Conservation (phyloP, 768 basidiomycete species). For the Hysterangium stoloniferum region DNA sequence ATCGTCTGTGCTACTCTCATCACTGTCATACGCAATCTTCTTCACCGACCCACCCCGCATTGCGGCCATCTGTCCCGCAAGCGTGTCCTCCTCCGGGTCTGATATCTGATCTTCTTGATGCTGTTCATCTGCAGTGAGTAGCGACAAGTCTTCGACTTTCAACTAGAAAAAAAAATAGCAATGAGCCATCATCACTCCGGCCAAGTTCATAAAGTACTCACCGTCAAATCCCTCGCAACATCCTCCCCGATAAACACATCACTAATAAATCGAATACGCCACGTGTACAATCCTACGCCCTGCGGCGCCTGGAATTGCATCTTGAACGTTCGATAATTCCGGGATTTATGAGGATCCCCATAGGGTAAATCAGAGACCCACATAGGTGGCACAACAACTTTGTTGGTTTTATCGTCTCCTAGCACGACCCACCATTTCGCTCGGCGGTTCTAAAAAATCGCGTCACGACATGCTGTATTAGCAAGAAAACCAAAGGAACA, state of each 20-base stretch:
- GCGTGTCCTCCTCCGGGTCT: conserved; percentile 92
- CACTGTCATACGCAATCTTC: conserved; percentile 39
- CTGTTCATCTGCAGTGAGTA: conserved; percentile 47
- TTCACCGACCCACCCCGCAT: conserved; percentile 89
- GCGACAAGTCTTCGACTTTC: conserved; percentile 69
- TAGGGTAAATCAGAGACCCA: conserved; percentile 75
- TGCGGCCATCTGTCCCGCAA: conserved; percentile 96
- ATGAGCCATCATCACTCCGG: conserved; percentile 12
- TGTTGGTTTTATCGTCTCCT: conserved; percentile 78
- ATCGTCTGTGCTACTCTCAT: conserved; percentile 42
- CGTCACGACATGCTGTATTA: not conserved
- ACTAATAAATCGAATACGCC: conserved; percentile 79
- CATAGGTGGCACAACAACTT: conserved; percentile 80
- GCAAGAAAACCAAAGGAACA: not conserved
- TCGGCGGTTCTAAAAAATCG: conserved; percentile 59
- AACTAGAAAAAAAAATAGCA: conserved; percentile 41
- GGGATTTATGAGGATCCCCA: conserved; percentile 37
- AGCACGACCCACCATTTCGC: conserved; percentile 90
- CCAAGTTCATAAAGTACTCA: conserved; percentile 30
- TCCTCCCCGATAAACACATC: conserved; percentile 89
- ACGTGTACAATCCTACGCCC: conserved; percentile 74
- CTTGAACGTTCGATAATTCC: conserved; percentile 77
- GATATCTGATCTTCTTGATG: conserved; percentile 88
- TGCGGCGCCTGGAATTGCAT: conserved; percentile 94
- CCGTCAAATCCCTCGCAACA: conserved; percentile 57